These are phyloP conservation scores for Parathielavia appendiculata DNA, from an alignment of 495 filamentous ascomycete species.

Conservation along the genomic window DNA sequence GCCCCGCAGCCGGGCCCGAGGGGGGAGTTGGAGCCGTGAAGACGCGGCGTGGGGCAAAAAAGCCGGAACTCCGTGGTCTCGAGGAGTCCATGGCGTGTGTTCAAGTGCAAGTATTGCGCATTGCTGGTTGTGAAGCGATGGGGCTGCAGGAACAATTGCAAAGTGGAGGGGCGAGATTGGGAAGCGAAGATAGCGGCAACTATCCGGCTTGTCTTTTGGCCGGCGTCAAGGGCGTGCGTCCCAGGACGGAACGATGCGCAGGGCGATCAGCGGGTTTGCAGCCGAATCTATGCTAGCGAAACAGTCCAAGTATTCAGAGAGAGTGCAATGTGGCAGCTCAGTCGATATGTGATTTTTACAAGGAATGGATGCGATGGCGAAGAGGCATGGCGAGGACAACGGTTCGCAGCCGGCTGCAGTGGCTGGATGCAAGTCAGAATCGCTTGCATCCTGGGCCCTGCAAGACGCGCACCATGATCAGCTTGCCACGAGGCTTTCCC, in stretches of 20 bases:
- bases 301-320: not conserved
- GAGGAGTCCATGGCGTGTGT: conserved; percentile 28
- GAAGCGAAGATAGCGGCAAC: not conserved
- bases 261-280: conserved; percentile 14
- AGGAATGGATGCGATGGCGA: not conserved
- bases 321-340: not conserved
- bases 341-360: too few species aligned
- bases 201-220: not conserved
- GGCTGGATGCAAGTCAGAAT: conserved; percentile 4
- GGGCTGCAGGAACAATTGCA: conserved; percentile 3
- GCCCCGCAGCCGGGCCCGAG: conserved; percentile 21
- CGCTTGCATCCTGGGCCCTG: not conserved
- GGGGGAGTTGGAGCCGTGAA: conserved; percentile 35
- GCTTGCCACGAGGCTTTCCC: conserved; percentile 4
- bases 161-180: conserved; percentile 4
- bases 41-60: conserved; percentile 37
- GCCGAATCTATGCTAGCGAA: not conserved
- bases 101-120: conserved; percentile 13
- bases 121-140: conserved; percentile 12
- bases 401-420: too few species aligned
- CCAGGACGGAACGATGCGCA: conserved; percentile 21
- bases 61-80: conserved; percentile 24
- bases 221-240: conserved; percentile 15
- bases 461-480: conserved; percentile 1
- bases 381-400: too few species aligned